Evolutionary conservation across 2,329 filamentous ascomycete species (phyloP), one percentile per base, ranked within the genome.

Genomic region (Penicillium palitans): DNA sequence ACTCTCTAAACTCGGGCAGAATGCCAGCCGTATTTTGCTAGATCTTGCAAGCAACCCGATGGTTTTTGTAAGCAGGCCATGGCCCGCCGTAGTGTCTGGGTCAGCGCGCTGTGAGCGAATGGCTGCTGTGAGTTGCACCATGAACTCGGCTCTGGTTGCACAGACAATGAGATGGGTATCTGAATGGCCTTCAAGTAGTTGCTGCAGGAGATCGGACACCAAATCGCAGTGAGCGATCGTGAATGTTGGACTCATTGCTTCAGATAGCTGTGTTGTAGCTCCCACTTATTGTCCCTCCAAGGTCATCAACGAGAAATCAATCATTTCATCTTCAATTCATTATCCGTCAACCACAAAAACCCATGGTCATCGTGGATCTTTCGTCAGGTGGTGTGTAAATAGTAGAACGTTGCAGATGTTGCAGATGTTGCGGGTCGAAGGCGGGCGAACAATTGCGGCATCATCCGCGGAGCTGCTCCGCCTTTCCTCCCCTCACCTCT

Each of bases 1-100:
- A 72, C 90, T 87, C 24, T 89, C 86, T 54, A 95, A 82, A 2
- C 89, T 91, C 0, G 90, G 86, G 55, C 86, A 84, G 75, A 96
- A 97, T 37, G 85, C 78, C 9, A 93, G 74, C 55, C 84, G 85
- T 61, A 96, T 83, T 66, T 87, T 85, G 31, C 86, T 84, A 8
- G 90, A 88, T 4, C 84, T 82, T 47, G 87, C 84, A 29, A 93
- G 80, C 61, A 90, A 83, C 55, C 87, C 83, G 15, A 96, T 83
- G 0, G 89, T 87, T 29, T 87, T 84, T 17, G 80, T 78, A 7
- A 90, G 76, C 8, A 91, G 77, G 35, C 72, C 65, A 65, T 79
- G 76, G 45, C 59, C 48, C 9, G 53, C 7, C 19, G 54, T n/a
- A 40, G 62, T 39, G 24, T 59, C 35, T 48, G 60, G 37, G 21